phyloP scores from a whole-genome alignment of 495 filamentous ascomycete genomes.

The Penicillium canescens region DNA sequence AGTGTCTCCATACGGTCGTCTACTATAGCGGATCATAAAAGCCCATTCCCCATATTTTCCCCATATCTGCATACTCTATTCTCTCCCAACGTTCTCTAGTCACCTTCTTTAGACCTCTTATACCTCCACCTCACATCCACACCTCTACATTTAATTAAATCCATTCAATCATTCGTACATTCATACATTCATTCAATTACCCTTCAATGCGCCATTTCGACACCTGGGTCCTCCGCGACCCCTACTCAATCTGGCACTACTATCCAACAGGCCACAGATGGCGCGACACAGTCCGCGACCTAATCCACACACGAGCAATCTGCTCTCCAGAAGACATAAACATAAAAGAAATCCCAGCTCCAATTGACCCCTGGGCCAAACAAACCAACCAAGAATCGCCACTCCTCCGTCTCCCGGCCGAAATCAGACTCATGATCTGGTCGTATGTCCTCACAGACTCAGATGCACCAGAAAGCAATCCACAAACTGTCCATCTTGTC shows the following conservation, averaged over 20 bases:
- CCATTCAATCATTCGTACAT: background rate
- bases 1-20: background rate
- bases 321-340: conserved; percentile 28
- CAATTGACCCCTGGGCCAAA: conserved; percentile 15
- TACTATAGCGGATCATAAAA: conserved; percentile 7
- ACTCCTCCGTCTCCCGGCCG: conserved; percentile 45
- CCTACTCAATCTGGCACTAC: conserved; percentile 49
- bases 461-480: conserved; percentile 8
- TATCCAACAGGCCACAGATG: conserved; percentile 42
- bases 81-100: background rate
- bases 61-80: background rate
- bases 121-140: background rate
- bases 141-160: background rate
- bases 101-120: background rate
- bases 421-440: conserved; percentile 59
- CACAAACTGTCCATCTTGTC: conserved; percentile 42
- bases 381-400: conserved; percentile 19
- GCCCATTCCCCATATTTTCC: conserved; percentile 10
- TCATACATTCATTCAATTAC: background rate
- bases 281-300: conserved; percentile 41
- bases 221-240: conserved; percentile 46
- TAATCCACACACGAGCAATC: conserved; percentile 43
- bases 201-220: conserved; percentile 47
- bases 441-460: conserved; percentile 44
- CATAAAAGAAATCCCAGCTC: background rate